Base-by-base conservation (phyloP, 805 yeast species). In the Yarrowia sp. region DNA sequence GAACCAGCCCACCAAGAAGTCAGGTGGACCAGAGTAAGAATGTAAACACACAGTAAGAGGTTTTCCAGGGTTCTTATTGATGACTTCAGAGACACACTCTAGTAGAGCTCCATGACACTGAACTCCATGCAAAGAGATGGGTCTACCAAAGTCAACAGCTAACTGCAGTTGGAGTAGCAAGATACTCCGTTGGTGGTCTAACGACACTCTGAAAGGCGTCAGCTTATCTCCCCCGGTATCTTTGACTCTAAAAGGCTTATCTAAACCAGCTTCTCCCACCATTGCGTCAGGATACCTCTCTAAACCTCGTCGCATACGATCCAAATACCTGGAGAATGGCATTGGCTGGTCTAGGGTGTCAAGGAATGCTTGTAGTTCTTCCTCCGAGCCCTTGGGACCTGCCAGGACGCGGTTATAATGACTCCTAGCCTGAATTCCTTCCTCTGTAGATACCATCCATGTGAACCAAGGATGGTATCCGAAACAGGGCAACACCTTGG, bases 391-490 rank as follows among this genome's bases (percentile, higher is more conserved):
- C 69, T 0, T 70, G 66, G 1, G 90, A 66, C 36, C 72, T 66
- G 0, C 81, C 73, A 0, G 97, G 97, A 0, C 76, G 80, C 0
- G 97, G 96, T 19, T 92, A 77, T 43, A 58, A 19, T 58, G 51
- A 12, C 14, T 21, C 14, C 40, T 56, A 5, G 43, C 36, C 1
- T 58, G 32, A 11, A 41, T n/a, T 1, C 24, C 26, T 9, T 58
- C 41, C 3, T 43, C 32, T n/a, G 11, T 8, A 5, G 36, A 21
- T 11, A 41, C 41, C 14, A 41, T 58, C 63, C 51, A 58, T 2
- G 85, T 76, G 71, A 83, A 92, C 98, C 98, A 93, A 0, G 99
- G 99, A 74, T 93, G 99, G 1, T 91, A 78, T 0, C 98, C 80
- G 66, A 74, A 77, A 4, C 77, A 73, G 1, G 80, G 79, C 9